phyloP scores from a whole-genome alignment of 345 rosid species.

The Dipteronia sinensis region DNA sequence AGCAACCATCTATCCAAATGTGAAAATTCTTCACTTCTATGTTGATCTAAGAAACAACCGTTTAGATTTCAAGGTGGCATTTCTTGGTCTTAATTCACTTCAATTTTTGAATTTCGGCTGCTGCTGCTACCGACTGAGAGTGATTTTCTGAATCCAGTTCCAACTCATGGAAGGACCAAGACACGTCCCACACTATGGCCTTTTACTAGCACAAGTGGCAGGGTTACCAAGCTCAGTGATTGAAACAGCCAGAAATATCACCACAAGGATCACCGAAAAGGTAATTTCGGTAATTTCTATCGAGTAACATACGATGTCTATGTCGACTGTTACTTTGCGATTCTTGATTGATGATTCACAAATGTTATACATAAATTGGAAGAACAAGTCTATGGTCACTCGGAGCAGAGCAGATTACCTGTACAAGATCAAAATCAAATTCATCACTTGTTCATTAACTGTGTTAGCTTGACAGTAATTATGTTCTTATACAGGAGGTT shows the following conservation, averaged over 20 bases:
- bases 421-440: background rate
- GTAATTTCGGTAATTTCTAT: conserved; percentile 27
- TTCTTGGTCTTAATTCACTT: background rate
- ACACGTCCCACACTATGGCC: conserved; percentile 84
- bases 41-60: conserved; percentile 74
- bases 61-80: conserved; percentile 81
- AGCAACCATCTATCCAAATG: conserved; percentile 84
- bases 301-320: background rate
- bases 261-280: conserved; percentile 65
- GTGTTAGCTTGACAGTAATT: background rate
- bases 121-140: conserved; percentile 15
- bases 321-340: background rate
- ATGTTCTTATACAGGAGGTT: conserved; percentile 46
- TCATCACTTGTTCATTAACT: background rate
- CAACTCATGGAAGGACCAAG: conserved; percentile 79
- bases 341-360: background rate
- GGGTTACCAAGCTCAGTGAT: conserved; percentile 82
- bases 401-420: background rate
- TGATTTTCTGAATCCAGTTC: conserved; percentile 46
- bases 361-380: background rate
- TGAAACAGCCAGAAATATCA: conserved; percentile 77
- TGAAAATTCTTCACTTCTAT: conserved; percentile 75
- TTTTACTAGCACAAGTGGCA: conserved; percentile 78
- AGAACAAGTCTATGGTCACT: background rate
- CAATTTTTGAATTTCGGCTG: background rate